Evolutionary conservation across 2,329 filamentous ascomycete genomes (phyloP), one percentile per base, ranked within the genome.

Genomic region (Cordyceps cicadae): DNA sequence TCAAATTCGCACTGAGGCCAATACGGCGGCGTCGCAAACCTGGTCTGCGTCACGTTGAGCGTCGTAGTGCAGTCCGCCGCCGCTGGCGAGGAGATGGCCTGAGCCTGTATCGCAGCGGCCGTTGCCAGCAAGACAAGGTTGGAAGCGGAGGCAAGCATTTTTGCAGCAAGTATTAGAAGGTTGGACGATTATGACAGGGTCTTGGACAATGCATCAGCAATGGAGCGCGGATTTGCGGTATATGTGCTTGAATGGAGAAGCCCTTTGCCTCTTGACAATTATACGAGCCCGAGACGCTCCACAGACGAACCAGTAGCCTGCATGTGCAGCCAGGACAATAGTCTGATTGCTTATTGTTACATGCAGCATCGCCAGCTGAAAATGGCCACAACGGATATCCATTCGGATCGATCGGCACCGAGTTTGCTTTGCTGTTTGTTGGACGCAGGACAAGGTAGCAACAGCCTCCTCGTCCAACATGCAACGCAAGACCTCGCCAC

Each of bases 11-110:
- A 69, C 55, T 65, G 63, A 9, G 62, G 62, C 70, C 69, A 71
- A 62, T 63, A 66, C 39, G 71, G 76, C 19, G 64, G 70, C 34
- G 66, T 71, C 29, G 62, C 63, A 45, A 63, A 63, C 41, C 57
- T 64, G 26, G 57, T 68, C 60, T 60, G 64, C 45, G 66, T 70
- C 8, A 67, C 52, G 21, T 67, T 70, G 14, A 67, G 67, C 15
- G 70, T 71, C 46, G 62, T 59, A 7, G 64, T 67, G 63, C 67
- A 68, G 53, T 46, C 62, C 12, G n/a, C 67, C 12, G n/a, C 67
- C 6, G 7, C 29, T 29, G 3, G 29, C 29, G 29, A 29, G 29
- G 29, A 29, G 76, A 14, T 19, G 17, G 19, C 45, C 6, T 21
- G 7, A 21, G 19, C 21, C 19, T n/a, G 43, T 6, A 21, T n/a